Evolutionary conservation across 257 asterid species (phyloP), one percentile per base, ranked within the genome.

Genomic region (Misopates orontium): DNA sequence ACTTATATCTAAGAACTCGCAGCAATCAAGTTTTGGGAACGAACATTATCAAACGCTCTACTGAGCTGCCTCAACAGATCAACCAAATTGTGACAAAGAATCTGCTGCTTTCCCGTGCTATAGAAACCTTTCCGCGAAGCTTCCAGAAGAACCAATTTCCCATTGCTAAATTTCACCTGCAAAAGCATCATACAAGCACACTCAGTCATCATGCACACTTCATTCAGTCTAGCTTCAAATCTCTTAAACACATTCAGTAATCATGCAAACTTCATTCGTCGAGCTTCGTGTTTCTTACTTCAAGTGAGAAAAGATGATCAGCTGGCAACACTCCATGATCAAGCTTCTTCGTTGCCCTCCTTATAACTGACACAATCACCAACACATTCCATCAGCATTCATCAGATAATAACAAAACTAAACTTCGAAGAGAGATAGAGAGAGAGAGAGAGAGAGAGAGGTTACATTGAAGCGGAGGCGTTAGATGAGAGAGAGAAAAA

Each of bases 401-500:
- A 70, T 54, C 56, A 28, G 51, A 42, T 16, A 18, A 60, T 17
- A 16, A 32, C 8, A 57, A 25, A 50, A 56, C 36, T 28, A 23
- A 51, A 52, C 41, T 63, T 6, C n/a, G 6, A 19, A 54, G 10
- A 28, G 32, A 39, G 41, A 58, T 10, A 20, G 52, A 67, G 11
- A 2, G 73, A 61, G 62, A 57, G 22, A n/a, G 45, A 62, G 20
- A 49, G 51, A 39, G 41, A 19, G 65, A 16, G 60, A 44, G 59
- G 57, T 69, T 83, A 93, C 99, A 85, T 68, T 93, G 99, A 68
- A 93, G 78, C 62, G 99, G 99, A 60, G 99, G 96, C 60, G 90
- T 86, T 80, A 90, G 95, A 81, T 93, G 96, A 50, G 96, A 87
- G 47, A 93, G 95, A n/a, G 99, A 93, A 57, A 93, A 93, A 83